Base-by-base conservation (phyloP, 164 flowering plant species). In the Chloranthus sessilifolius region DNA sequence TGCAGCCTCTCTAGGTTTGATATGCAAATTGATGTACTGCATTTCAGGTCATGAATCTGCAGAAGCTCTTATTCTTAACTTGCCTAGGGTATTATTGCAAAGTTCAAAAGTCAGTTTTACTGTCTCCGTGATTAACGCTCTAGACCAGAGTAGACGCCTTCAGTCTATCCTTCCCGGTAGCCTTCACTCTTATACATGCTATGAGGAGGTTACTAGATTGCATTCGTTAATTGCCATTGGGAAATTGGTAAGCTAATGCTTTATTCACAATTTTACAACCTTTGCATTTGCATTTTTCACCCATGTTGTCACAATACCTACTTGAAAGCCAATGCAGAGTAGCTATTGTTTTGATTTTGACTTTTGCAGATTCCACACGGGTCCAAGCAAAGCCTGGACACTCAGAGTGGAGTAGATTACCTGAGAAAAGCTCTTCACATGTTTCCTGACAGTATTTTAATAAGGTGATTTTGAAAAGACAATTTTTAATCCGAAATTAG, bases 401-500 rank as follows among this genome's bases (percentile, higher is more conserved):
- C 68, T 61, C 70, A 61, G 43, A 79, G 69, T 70, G 95, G 79
- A 58, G 62, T 78, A 5, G 21, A 49, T 23, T 86, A 88, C 59
- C 83, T 92, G 34, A 82, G 74, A 50, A 92, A 75, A 66, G 80
- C 67, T 52, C 78, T 92, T 65, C 96, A 92, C 56, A 71, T 64
- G 68, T 82, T 59, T 53, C 98, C 98, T 43, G 72, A 69, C 47
- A 78, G 89, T 67, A 56, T 10, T 55, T 65, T 72, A 65, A 33
- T 85, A 71, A 86, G 96, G 96, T 91, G 69, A 29, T 11, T 38
- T 37, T 36, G 7, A 19, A 47, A 15, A 12, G 15, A 44, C 7
- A 12, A 30, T 47, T 10, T 27, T 25, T 44, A 5, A 17, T 16
- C 14, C 8, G 25, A 15, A 14, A 25, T 5, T n/a, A n/a, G n/a